Conservation (phyloP, 225 moss, liverwort and hornwort genomes). For the Asterella californica region DNA sequence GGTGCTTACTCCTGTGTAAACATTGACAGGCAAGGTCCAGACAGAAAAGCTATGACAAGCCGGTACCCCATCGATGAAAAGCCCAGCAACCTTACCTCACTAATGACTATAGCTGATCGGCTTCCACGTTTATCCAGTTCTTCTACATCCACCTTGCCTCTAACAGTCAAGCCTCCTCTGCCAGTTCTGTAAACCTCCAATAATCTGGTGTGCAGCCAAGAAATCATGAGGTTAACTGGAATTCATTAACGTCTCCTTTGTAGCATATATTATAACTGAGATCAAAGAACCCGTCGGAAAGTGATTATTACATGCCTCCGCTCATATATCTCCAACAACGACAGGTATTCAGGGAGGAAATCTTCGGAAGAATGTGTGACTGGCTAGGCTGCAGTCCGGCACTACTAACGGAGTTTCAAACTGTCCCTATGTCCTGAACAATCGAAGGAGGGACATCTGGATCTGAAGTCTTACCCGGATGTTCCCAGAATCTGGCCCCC, state of each 20-base stretch:
- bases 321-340: not conserved
- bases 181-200: conserved; percentile 90
- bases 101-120: conserved; percentile 87
- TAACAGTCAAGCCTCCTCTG: conserved; percentile 79
- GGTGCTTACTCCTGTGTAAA: not conserved
- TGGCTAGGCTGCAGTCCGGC: not conserved
- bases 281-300: not conserved
- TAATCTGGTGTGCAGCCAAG: conserved; percentile 45
- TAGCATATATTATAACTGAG: too few relatives aligned
- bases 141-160: conserved; percentile 87
- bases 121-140: conserved; percentile 79
- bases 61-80: not conserved
- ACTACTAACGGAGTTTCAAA: not conserved
- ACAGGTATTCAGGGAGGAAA: not conserved
- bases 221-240: too few relatives aligned
- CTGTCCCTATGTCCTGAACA: not conserved
- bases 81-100: conserved; percentile 49
- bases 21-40: not conserved
- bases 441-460: not conserved
- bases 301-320: not conserved
- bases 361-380: not conserved
- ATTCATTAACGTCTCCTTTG: too few relatives aligned
- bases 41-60: too few relatives aligned
- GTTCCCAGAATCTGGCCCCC: conserved; percentile 90
- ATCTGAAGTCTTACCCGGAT: conserved; percentile 49